Evolutionary conservation across 192 early-diverging fungal species (phyloP).

Genomic region (Mortierella alpina): DNA sequence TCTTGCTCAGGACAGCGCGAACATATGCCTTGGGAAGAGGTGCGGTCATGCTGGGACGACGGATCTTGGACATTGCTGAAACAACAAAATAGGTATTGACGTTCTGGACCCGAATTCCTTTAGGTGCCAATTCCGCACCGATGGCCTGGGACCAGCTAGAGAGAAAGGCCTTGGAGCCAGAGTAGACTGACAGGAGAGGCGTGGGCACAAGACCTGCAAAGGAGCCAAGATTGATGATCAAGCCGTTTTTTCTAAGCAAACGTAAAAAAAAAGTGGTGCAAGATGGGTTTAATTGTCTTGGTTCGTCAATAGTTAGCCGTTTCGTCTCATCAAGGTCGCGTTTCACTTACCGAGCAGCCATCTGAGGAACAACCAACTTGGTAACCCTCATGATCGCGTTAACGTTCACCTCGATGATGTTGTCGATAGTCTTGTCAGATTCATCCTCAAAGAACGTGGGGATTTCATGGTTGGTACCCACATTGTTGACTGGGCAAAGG

Average conservation of each 20-base stretch:
- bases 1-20: constrained; percentile 70
- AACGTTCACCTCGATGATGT: constrained; percentile 90
- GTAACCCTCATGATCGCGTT: constrained; percentile 85
- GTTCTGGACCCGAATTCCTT: constrained; percentile 88
- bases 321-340: too few relatives aligned
- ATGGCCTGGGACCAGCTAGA: constrained; percentile 91
- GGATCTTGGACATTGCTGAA: constrained; percentile 94
- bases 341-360: constrained; percentile 68
- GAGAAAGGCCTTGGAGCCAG: constrained; percentile 93
- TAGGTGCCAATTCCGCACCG: constrained; percentile 77
- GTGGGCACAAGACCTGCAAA: constrained; percentile 88
- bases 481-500: constrained; percentile 86
- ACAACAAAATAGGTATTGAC: constrained; percentile 97
- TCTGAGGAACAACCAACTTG: constrained; percentile 80
- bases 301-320: not conserved
- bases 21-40: constrained; percentile 88
- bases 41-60: constrained; percentile 79
- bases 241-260: constrained; percentile 68
- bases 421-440: constrained; percentile 65
- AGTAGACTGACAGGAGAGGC: constrained; percentile 90
- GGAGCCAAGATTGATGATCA: constrained; percentile 95
- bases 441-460: constrained; percentile 91
- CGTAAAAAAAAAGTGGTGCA: not conserved
- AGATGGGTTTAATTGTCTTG: not conserved
- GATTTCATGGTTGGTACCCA: constrained; percentile 91